These are phyloP conservation scores for Alternaria ventricosa DNA, from an alignment of 2,329 filamentous ascomycete species.

Conservation along the genomic window DNA sequence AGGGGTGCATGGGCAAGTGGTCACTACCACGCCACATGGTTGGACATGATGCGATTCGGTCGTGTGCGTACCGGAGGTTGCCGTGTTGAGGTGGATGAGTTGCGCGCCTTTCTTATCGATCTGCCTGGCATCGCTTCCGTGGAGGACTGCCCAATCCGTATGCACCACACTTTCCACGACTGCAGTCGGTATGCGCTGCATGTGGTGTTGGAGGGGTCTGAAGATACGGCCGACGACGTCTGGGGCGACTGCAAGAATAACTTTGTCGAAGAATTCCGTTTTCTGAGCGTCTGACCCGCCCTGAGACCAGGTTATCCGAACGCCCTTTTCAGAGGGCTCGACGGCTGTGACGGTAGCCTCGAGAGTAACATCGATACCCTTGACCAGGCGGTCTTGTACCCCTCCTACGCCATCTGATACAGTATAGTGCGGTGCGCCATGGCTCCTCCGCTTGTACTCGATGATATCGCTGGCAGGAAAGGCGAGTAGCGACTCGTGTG, in stretches of 20 bases:
- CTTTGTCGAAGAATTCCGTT: constrained; percentile 56
- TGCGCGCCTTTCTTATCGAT: constrained; percentile 24
- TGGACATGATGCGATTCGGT: constrained; percentile 63
- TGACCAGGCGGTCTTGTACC: constrained; percentile 56
- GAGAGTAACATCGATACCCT: constrained; percentile 54
- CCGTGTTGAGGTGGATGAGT: constrained; percentile 44
- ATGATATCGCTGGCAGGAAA: constrained; percentile 63
- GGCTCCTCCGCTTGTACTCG: constrained; percentile 58
- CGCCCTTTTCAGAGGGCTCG: constrained; percentile 30
- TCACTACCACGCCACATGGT: constrained; percentile 60
- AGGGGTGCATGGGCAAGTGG: constrained; percentile 56
- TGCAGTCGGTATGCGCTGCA: constrained; percentile 57
- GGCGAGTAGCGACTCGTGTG: constrained; percentile 57
- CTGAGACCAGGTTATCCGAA: constrained; percentile 47
- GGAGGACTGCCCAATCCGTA: constrained; percentile 37
- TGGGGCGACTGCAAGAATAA: constrained; percentile 63
- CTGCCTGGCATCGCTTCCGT: neutral
- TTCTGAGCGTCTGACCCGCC: constrained; percentile 17
- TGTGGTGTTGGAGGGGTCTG: constrained; percentile 47
- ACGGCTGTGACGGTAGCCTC: constrained; percentile 50
- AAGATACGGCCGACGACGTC: constrained; percentile 60
- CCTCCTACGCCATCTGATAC: constrained; percentile 58
- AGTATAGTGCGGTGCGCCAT: constrained; percentile 59
- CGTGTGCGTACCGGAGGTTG: constrained; percentile 30
- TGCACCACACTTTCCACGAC: constrained; percentile 59